Base-by-base conservation (phyloP, 2,329 filamentous ascomycete genomes). In the Fusarium nygamai region DNA sequence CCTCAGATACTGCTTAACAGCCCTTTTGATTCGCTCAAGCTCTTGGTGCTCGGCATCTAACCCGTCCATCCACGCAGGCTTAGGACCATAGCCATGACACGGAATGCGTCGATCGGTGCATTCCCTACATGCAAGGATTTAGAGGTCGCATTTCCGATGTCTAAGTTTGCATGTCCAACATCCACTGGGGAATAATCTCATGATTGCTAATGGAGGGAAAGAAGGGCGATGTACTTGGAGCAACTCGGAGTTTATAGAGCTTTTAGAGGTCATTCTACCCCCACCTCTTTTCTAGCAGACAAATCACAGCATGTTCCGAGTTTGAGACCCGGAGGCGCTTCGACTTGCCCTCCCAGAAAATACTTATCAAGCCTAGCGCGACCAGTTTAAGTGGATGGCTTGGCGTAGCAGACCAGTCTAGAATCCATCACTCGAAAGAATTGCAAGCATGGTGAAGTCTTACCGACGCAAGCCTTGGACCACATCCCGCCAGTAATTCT, bases 121-220 rank as follows among this genome's bases (percentile, higher is more conserved):
- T n/a, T 53, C 58, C 16, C 29, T 53, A 11, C 58, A 61, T 5
- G 29, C 36, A 12, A 46, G 58, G 34, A 22, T 34, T 12, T 14
- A 22, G 1, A 61, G 36, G 36, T 53, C 58, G 33, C 46, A 61
- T 53, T 61, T 61, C 36, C 58, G 46, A 33, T 61, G 58, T 27
- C 46, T 53, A 46, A 61, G 58, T 14, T 61, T 61, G 19, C 58
- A 61, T 9, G 58, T 61, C 58, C 46, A 53, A n/a, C 58, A 61
- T 14, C 58, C 58, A 19, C 34, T 53, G 19, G 44, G 46, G 1
- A 34, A 22, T 8, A 36, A 41, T 43, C 19, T 61, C 58, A 61
- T 61, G 19, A 12, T 16, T 47, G 46, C 6, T 29, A 13, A 8
- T 8, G 2, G 19, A 29, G 46, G 13, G 27, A 19, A 3, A 11